These are phyloP conservation scores for Fraxinus cuspidata DNA, from an alignment of 257 asterid species.

Conservation along the genomic window DNA sequence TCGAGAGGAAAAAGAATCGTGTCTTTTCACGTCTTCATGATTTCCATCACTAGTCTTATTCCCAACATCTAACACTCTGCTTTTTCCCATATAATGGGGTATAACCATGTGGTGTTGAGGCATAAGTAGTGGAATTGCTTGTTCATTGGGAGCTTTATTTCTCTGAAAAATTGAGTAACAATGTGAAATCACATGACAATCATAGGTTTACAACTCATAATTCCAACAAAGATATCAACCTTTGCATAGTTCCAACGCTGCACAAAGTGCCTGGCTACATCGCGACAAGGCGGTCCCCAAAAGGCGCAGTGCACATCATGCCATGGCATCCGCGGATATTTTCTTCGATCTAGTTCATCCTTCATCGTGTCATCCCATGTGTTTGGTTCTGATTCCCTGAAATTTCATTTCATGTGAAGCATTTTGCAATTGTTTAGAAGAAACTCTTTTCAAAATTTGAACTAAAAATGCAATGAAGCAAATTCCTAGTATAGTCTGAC, in stretches of 20 bases:
- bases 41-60: constrained; percentile 32
- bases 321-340: constrained; percentile 97
- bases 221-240: constrained; percentile 45
- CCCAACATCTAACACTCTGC: constrained; percentile 41
- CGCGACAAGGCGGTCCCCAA: constrained; percentile 98
- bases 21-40: constrained; percentile 42
- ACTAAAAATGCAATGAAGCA: constrained; percentile 18
- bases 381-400: constrained; percentile 96
- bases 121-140: constrained; percentile 86
- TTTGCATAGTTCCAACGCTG: constrained; percentile 98
- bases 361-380: constrained; percentile 95
- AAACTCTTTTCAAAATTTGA: constrained; percentile 6
- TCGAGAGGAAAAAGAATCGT: constrained; percentile 58
- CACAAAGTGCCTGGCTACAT: constrained; percentile 91
- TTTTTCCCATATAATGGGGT: constrained; percentile 88
- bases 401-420: constrained; percentile 32
- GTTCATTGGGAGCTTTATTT: constrained; percentile 86
- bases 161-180: constrained; percentile 57
- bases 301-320: constrained; percentile 98
- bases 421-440: constrained; percentile 27
- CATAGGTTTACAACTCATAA: constrained; percentile 1
- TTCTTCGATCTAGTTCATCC: constrained; percentile 75
- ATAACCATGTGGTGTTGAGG: constrained; percentile 99
- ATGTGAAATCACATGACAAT: constrained; percentile 30
- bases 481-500: constrained; percentile 1